Base-by-base conservation (phyloP, 1,284 basidiomycete species). In the Ganoderma lucidum region DNA sequence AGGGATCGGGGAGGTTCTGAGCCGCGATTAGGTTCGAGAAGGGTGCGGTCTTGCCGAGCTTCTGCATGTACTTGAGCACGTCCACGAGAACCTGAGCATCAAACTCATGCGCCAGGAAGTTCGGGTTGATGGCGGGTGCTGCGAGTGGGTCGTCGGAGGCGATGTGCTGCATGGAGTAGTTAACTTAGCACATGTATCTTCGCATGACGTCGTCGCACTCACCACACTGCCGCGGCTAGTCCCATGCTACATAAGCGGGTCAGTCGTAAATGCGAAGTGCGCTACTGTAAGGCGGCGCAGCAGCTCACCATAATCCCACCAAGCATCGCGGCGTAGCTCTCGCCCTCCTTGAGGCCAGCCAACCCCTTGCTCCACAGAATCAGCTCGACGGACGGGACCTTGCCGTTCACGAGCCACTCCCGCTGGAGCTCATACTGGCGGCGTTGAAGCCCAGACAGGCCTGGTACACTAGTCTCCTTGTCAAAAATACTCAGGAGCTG, bases 71-170 rank as follows among this genome's bases (percentile, higher is more conserved):
- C 42, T 63, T 67, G 9, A 67, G 37, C 28, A 63, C 45, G 28
- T 67, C 66, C 56, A 59, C 32, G 19, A 59, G 56, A 4, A 59
- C 35, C 35, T 59, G 15, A 10, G 56, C 37, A 39, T 59, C 56
- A 8, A 59, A 59, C 9, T 59, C 30, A 15, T 59, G 35, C 5
- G 32, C 62, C 6, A 67, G 61, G 42, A 62, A 62, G 10, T 62
- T 56, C 19, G 53, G 48, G 51, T 67, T 45, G 51, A 67, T 56
- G 48, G 55, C 44, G 15, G 66, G 66, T 2, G 60, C 15, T 3
- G 66, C 39, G 30, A 67, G 66, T 8, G 66, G 66, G 48, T 67
- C 53, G 61, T 17, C 56, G 15, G 61, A 62, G 28, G 66, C 32
- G 12, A 67, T 67, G 39, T 67, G 66, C 66, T 67, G 35, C 0